Percentiles rank a stretch among this genome's conserved stretches.
Evolutionary conservation across 176 grass and related monocot genomes (phyloP).

Genomic region (Saccharum officinarum): DNA sequence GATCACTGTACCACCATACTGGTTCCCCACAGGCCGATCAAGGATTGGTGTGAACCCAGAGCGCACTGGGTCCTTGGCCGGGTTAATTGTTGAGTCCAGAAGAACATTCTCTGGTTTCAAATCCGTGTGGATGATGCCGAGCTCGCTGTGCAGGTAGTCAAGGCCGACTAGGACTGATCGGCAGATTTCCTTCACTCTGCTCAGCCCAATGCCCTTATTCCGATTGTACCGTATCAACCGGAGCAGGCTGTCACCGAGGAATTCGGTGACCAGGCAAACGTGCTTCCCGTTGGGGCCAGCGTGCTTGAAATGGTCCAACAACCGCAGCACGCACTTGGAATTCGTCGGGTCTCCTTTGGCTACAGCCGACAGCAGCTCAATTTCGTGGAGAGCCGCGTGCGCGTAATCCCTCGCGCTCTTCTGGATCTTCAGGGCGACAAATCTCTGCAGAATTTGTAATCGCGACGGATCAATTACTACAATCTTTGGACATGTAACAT

Average conservation of each 20-base stretch:
- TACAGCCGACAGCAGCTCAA: conserved; percentile 66
- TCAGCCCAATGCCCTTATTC: conserved; percentile 74
- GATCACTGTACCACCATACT: conserved; percentile 35
- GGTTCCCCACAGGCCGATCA: conserved; percentile 54
- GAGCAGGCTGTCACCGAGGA: conserved; percentile 84
- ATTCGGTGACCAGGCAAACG: conserved; percentile 71
- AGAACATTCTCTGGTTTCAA: conserved; percentile 93
- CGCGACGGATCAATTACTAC: not conserved
- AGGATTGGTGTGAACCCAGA: conserved; percentile 69
- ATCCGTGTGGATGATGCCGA: conserved; percentile 85
- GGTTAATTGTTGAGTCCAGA: conserved; percentile 78
- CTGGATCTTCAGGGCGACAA: conserved; percentile 94
- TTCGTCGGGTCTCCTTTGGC: conserved; percentile 70
- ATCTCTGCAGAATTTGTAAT: conserved; percentile 51
- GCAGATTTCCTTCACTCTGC: conserved; percentile 66
- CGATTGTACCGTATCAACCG: conserved; percentile 70
- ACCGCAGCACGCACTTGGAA: conserved; percentile 61
- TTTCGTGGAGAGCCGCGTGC: conserved; percentile 80
- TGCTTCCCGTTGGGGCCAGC: conserved; percentile 81
- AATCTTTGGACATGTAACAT: not conserved
- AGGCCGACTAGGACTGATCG: conserved; percentile 66
- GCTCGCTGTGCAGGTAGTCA: conserved; percentile 77
- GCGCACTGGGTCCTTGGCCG: conserved; percentile 76
- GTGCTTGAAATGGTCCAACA: conserved; percentile 94
- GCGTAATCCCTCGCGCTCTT: conserved; percentile 91